Evolutionary conservation across 768 basidiomycete species (phyloP), one percentile per base, ranked within the genome.

Genomic region (Suillus weaverae): DNA sequence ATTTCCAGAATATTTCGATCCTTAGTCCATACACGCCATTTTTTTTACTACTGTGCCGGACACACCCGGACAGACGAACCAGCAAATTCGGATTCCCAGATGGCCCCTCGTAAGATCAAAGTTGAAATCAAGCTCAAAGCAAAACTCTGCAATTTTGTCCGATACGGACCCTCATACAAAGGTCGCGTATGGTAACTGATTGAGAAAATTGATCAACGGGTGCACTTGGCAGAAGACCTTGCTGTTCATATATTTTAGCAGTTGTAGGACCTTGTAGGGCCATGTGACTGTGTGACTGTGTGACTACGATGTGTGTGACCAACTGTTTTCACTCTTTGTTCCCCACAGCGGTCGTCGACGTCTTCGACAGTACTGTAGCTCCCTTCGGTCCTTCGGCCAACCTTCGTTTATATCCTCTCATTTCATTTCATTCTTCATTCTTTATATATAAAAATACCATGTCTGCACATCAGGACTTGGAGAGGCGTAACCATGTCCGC

Each of bases 351-450:
- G n/a, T 63, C 62, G 39, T 44, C 59, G 36, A n/a, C 50, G 7
- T 18, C 53, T 26, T 50, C 48, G 22, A 50, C 48, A 26, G 26
- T 26, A 43, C 48, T 50, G 26, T 26, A 43, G 50, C 26, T 51
- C 1, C 26, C 26, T 26, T 26, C 26, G 26, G 26, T 26, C 26
- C 26, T 26, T 26, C 26, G 26, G 18, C 8, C 26, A 32, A 30
- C 41, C 13, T 39, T 44, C 59, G 8, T 30, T 44, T 11, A 30
- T 11, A 30, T 38, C 57, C 50, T 36, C 33, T 55, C 53, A 10
- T 66, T 53, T 55, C 53, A 10, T 66, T 53, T 36, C 74, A 44
- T 63, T 75, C 73, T 22, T 63, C 74, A 51, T 62, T 77, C 73
- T 35, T 76, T 72, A 71, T 67, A 69, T 72, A 71, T 67, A 69